Evolutionary conservation across 805 yeast species (phyloP), one percentile per base, ranked within the genome.

Genomic region (Pichia scutulata): DNA sequence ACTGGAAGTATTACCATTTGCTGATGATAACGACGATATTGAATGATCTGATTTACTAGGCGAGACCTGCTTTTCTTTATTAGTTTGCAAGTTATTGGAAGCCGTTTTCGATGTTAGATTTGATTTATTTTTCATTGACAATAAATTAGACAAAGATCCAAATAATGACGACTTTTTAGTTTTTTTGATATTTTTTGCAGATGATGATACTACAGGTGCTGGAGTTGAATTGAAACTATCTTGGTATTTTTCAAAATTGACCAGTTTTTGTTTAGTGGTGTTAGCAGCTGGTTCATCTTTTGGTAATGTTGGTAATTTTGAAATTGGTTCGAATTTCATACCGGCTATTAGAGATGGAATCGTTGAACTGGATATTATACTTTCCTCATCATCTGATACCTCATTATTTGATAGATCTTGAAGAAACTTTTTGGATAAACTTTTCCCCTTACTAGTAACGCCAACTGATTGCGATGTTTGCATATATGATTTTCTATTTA

Each of bases 141-240:
- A 36, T 7, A 50, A 30, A 36, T 26, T 50, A 4, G 52, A 39
- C 7, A 50, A 37, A 10, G 52, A 42, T 13, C 45, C 50, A 52
- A 66, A 61, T 12, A 68, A 51, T 2, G 70, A 63, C 44, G 57
- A 46, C 64, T 54, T 36, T 48, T 51, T 56, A 55, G 41, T 54
- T 55, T 26, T 52, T 37, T 16, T 49, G n/a, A 7, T 24, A n/a
- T 14, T 39, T 19, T 21, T 42, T n/a, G 18, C 30, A 10, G 12
- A 19, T 25, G 9, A 26, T 7, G 12, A 19, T 25, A 7, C 21
- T 7, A 2, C 19, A 21, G 14, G 24, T n/a, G 21, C 16, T 23
- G 16, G 8, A 19, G 16, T 13, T 4, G 22, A 24, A 8, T 25
- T 22, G 2, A 46, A 12, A 30, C 46, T 46, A 22, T 51, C 41